Evolutionary conservation across 352 stramenopile genomes (phyloP).

Genomic region (Pythium aristosporum): DNA sequence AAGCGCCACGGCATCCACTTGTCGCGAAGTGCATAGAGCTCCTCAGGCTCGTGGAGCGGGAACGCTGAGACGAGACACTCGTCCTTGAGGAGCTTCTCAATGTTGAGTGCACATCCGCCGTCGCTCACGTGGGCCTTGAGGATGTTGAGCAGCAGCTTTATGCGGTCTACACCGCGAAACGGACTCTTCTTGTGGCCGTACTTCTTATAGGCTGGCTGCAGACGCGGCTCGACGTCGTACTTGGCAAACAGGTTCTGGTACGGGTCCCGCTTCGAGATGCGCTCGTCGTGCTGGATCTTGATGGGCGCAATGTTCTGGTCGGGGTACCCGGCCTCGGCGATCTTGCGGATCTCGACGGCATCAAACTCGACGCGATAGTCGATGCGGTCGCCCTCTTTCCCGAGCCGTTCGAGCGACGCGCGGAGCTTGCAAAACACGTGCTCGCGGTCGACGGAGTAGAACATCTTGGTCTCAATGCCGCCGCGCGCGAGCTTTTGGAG

Average conservation of each 20-base stretch:
- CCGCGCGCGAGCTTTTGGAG: constrained; percentile 63
- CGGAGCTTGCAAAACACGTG: constrained; percentile 80
- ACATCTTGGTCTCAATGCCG: constrained; percentile 85
- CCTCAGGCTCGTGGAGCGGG: constrained; percentile 53
- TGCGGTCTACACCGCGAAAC: constrained; percentile 71
- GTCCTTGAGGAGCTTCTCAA: constrained; percentile 48
- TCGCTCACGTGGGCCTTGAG: constrained; percentile 55
- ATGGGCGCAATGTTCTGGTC: constrained; percentile 66
- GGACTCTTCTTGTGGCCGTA: constrained; percentile 67
- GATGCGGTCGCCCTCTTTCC: constrained; percentile 72
- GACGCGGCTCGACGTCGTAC: constrained; percentile 64
- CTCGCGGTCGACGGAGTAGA: constrained; percentile 65
- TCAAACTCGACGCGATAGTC: constrained; percentile 84
- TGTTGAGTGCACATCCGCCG: constrained; percentile 57
- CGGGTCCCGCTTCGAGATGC: constrained; percentile 53
- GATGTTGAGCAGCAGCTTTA: constrained; percentile 76
- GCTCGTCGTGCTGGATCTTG: constrained; percentile 47
- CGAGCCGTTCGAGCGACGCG: constrained; percentile 57
- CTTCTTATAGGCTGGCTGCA: constrained; percentile 68
- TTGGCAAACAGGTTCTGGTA: constrained; percentile 79
- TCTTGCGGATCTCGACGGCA: constrained; percentile 46
- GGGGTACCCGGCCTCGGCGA: constrained; percentile 54
- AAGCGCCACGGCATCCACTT: constrained; percentile 73
- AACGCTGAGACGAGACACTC: constrained; percentile 63
- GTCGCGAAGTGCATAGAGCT: constrained; percentile 42